Base-by-base conservation (phyloP, 2,329 filamentous ascomycete genomes). In the Xylariomycetidae sp. region DNA sequence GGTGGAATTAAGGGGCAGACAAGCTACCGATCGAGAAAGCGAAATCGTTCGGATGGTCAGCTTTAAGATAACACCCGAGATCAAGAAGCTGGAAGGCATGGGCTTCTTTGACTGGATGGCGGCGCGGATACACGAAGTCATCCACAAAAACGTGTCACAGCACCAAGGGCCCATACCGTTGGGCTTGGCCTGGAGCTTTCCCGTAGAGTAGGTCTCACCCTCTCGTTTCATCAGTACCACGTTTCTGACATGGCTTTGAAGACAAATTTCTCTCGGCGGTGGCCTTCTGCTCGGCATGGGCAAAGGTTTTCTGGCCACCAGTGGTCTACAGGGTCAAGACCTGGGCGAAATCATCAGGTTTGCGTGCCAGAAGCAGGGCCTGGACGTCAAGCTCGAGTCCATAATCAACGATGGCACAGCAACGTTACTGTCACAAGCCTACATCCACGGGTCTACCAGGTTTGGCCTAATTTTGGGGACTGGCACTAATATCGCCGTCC, bases 61-160 rank as follows among this genome's bases (percentile, higher is more conserved):
- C 28, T 80, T 75, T 56, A 69, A 66, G 48, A 82, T 83, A 45
- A 67, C 64, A 34, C 65, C 63, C 17, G 57, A 66, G 14, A 62
- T 81, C 33, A 81, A 77, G 56, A 60, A 62, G 37, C 63, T 82
- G 1, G 63, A 70, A 40, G 80, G 80, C 12, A 68, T 70, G 46
- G 64, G 57, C 1, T 82, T 84, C 49, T 85, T 84, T 45, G 69
- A 79, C 51, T 85, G 80, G 80, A 80, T 84, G 70, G 79, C 78
- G 1, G 62, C 65, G 26, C 70, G 67, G 42, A 79, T 83, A 46
- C 54, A 63, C 32, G 71, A 80, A 30, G 77, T 76, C 2, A 58
- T 83, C 9, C 57, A 62, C 6, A 61, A 61, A 27, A 68, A 66
- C 13, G 49, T 63, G 15, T 58, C 62, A 27, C 53, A 58, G 3